Base-by-base conservation (phyloP, 2,329 filamentous ascomycete species). In the Phaeosphaeriaceae sp. region DNA sequence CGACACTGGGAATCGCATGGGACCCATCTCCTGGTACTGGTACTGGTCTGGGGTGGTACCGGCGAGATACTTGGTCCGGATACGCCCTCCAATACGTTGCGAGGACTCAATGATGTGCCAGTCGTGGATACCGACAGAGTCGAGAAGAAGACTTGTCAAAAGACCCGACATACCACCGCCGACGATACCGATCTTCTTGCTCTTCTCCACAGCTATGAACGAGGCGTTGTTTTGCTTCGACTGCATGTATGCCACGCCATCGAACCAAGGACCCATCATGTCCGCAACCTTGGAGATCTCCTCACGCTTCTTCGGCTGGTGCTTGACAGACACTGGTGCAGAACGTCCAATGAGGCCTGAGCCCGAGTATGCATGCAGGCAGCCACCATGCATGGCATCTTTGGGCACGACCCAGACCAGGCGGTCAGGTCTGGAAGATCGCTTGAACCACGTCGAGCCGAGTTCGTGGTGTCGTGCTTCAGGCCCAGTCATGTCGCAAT, bases 21-120 rank as follows among this genome's bases (percentile, higher is more conserved):
- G 86, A 0, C 88, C 88, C 85, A 84, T 84, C 69, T 89, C 88
- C 66, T 89, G 87, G 70, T 90, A 90, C 20, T 87, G 86, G 67
- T 90, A 89, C 59, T 89, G 81, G 20, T 84, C 83, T 0, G 86
- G 85, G 0, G 80, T 82, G 4, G 83, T 85, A 3, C 83, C 85
- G 2, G 83, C 82, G 1, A 90, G 81, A 54, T 90, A 90, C 54
- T 82, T 82, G 1, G 88, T 90, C 56, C 86, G 85, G 0, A 90
- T 83, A 20, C 88, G 84, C 3, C 88, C 88, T 17, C 88, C 88
- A 15, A 90, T 81, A 7, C 88, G 81, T 41, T 85, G 73, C 6
- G 82, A 83, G 0, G 86, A 85, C 71, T 91, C 88, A 19, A 88
- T 79, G 54, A 90, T 88, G 47, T 83, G 82, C 76, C 88, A 82